phyloP scores from a whole-genome alignment of 331 rosid species.

The Quercus lobata region DNA sequence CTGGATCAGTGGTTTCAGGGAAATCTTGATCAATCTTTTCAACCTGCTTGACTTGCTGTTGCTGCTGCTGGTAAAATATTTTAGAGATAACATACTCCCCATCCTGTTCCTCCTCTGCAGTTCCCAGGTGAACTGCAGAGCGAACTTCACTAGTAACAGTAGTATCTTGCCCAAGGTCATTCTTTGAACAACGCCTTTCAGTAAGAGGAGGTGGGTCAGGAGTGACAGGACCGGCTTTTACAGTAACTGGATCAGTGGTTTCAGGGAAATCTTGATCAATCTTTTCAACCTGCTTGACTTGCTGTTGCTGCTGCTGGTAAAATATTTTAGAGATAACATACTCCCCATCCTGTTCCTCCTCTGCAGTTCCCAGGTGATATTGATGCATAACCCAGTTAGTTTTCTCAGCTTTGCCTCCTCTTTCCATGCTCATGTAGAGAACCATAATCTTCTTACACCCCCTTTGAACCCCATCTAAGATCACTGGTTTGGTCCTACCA shows the following conservation, averaged over 20 bases:
- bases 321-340: slow-evolving; percentile 75
- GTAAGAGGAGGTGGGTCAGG: slow-evolving; percentile 60
- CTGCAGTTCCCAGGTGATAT: slow-evolving; percentile 77
- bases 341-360: slow-evolving; percentile 72
- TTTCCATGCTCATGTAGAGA: slow-evolving; percentile 48
- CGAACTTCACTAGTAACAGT: slow-evolving; percentile 7
- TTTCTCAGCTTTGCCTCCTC: slow-evolving; percentile 80
- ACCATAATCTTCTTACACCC: slow-evolving; percentile 98
- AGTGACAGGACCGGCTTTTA: slow-evolving; percentile 63
- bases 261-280: slow-evolving; percentile 53
- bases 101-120: slow-evolving; percentile 67
- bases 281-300: slow-evolving; percentile 49
- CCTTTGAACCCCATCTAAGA: slow-evolving; percentile 55
- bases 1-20: slow-evolving; percentile 39
- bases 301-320: slow-evolving; percentile 78
- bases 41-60: slow-evolving; percentile 47
- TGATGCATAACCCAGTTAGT: slow-evolving; percentile 98
- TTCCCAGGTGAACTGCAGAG: slow-evolving; percentile 52
- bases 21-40: slow-evolving; percentile 53
- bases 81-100: slow-evolving; percentile 78
- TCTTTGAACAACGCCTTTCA: slow-evolving; percentile 32
- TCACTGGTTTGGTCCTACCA: slow-evolving; percentile 80
- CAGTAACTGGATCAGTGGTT: slow-evolving; percentile 20
- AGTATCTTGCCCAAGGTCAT: slow-evolving; percentile 33
- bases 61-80: slow-evolving; percentile 79